Evolutionary conservation across 2,329 filamentous ascomycete species (phyloP).

Genomic region (Zasmidium citrigriseum): DNA sequence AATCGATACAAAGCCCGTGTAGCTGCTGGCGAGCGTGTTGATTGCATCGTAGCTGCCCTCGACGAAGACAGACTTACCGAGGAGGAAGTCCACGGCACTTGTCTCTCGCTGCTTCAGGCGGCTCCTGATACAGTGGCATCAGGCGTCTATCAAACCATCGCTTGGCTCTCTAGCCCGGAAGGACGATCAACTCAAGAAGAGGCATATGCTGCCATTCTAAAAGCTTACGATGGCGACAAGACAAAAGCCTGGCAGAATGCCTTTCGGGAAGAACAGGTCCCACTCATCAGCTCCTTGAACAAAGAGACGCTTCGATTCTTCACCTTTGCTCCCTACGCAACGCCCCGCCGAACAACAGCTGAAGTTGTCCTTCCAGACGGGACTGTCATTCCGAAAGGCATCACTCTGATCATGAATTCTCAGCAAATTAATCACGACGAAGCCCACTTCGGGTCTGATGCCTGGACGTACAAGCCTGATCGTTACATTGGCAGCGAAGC

Average conservation of each 20-base stretch:
- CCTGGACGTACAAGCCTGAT: conserved; percentile 6
- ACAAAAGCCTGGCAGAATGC: conserved; percentile 5
- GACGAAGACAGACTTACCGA: conserved; percentile 9
- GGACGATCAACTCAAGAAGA: conserved; percentile 4
- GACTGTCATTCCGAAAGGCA: conserved; percentile 6
- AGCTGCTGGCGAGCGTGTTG: conserved; percentile 3
- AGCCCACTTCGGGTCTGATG: conserved; percentile 6
- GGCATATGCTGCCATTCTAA: conserved; percentile 4
- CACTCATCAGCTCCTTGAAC: conserved; percentile 6
- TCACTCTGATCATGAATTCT: conserved; percentile 9
- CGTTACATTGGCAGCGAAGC: conserved; percentile 4
- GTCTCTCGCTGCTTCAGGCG: conserved; percentile 7
- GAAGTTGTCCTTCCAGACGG: neutral
- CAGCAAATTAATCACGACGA: conserved; percentile 6
- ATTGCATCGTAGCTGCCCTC: conserved; percentile 8
- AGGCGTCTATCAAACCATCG: conserved; percentile 3
- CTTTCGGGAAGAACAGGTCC: conserved; percentile 11
- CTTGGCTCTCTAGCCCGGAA: conserved; percentile 6
- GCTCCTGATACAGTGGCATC: conserved; percentile 11
- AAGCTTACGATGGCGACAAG: conserved; percentile 4
- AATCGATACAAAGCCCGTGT: neutral
- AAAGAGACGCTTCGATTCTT: conserved; percentile 14
- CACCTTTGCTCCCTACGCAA: conserved; percentile 5
- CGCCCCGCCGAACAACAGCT: conserved; percentile 4
- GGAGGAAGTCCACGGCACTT: conserved; percentile 11